Evolutionary conservation across 2,329 filamentous ascomycete genomes (phyloP), one percentile per base, ranked within the genome.

Genomic region (Aspergillus proliferans): DNA sequence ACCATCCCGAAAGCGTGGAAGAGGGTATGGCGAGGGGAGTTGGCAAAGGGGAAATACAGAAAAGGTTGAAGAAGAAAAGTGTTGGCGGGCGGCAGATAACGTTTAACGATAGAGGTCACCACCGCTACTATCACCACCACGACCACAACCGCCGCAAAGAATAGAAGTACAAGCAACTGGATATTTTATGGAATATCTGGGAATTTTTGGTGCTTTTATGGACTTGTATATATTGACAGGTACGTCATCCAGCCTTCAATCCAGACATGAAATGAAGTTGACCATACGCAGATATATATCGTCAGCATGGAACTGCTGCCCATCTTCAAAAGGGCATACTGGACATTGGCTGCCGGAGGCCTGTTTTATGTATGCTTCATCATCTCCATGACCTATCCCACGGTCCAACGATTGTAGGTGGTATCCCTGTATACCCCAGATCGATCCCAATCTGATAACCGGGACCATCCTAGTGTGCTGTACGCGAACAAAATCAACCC

Each of bases 401-500:
- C 77, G 58, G 73, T 95, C 46, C 92, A 97, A 66, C 78, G 87
- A 72, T 83, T 91, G 90, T 95, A 76, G 71, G 84, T 69, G 28
- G 33, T 22, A 21, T 44, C 7, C n/a, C 24, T 18, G 14, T 30
- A 12, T 33, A 15, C n/a, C 6, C 6, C 6, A 4, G 24, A 30
- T 26, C 14, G n/a, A 33, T 14, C 18, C 22, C 22, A n/a, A 21
- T 10, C 34, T 52, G 28, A 41, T 33, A 42, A 38, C 28, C 49
- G 52, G 8, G 26, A 30, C 26, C 26, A 38, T 36, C 34, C 45
- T 58, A 94, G 90, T 63, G 84, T 86, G 21, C 68, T 96, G 5
- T 98, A 97, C 66, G 84, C 86, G 24, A 86, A 97, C 69, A 87
- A 86, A 53, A 67, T 95, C 57, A 85, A 89, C 54, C 85, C 84